Conservation (phyloP, 805 yeast genomes). For the Lachancea kluyveri region DNA sequence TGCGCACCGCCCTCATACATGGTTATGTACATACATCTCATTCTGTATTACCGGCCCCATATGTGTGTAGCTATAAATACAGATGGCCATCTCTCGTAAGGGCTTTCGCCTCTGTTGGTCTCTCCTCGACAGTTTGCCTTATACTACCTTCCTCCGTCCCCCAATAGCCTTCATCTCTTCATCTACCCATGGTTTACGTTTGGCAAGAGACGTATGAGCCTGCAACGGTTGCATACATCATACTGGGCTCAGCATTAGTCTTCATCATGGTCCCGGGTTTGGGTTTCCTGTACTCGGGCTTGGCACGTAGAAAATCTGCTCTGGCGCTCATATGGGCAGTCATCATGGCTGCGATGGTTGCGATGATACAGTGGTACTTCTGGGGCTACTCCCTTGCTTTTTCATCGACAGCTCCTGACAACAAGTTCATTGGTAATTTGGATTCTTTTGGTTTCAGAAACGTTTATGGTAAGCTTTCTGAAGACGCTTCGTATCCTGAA, state of each 20-base stretch:
- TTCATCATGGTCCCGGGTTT: conserved; percentile 93
- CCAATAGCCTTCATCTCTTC: no score
- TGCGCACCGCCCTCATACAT: no score
- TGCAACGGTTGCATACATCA: conserved; percentile 44
- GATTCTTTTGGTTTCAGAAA: conserved; percentile 76
- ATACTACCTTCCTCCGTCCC: no score
- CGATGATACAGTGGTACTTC: conserved; percentile 88
- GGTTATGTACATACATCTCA: no score
- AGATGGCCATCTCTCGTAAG: no score
- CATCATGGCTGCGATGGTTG: conserved; percentile 66
- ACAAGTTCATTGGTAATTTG: conserved; percentile 83
- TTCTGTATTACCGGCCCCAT: no score
- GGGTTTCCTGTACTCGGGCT: conserved; percentile 86
- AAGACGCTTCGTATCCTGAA: conserved; percentile 59
- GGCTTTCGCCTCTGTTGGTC: no score
- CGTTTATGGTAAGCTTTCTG: conserved; percentile 43
- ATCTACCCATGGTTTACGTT: conserved; percentile 16
- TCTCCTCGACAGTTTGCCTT: no score
- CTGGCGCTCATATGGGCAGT: conserved; percentile 77
- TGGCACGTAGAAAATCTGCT: conserved; percentile 87
- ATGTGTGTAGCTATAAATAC: no score
- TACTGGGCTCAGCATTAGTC: conserved; percentile 63
- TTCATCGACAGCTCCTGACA: conserved; percentile 59
- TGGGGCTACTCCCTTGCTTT: conserved; percentile 98
- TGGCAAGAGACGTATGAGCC: conserved; percentile 38